Evolutionary conservation across 768 basidiomycete species (phyloP), one percentile per base, ranked within the genome.

Genomic region (Goffeauzyma gilvescens): DNA sequence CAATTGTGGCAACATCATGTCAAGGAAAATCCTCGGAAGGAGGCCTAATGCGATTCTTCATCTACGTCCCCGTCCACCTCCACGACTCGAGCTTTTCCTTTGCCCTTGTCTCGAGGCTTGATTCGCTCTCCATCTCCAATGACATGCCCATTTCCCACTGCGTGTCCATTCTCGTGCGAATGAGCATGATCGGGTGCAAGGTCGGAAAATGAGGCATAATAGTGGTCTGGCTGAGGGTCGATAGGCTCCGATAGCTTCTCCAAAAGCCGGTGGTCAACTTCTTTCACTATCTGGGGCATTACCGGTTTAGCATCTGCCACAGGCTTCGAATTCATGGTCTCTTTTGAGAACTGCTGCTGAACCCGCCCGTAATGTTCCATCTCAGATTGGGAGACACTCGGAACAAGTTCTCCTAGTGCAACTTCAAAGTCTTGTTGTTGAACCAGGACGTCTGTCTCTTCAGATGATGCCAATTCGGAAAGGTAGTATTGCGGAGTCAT

Each of bases 401-500:
- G 63, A 14, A 59, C 51, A 18, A 69, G 51, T 36, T 75, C 75
- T 3, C 62, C 50, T 18, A 95, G 65, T 2, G 90, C 89, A 10
- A 60, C 60, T 23, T 73, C 67, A 62, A 96, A 96, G 63, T 96
- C 90, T 20, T 66, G 67, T 48, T 68, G 67, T 0, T 71, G 71
- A 0, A 96, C 84, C n/a, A 76, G 65, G 12, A 95, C 78, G 10
- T 73, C 70, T 10, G 78, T 71, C 44, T 90, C 86, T 18, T 68
- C 69, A 0, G 71, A 62, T 5, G 67, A 66, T 0, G 84, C 85
- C 50, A 93, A 68, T 57, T 87, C 85, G 9, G 79, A 72, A 6
- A 95, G 73, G 53, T 83, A 95, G 54, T 86, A 90, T 56, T 90
- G 86, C 0, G 86, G 71, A 2, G 85, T 89, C 23, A 95, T 61